These are phyloP conservation scores for Magnusiomyces tetraspermus DNA, from an alignment of 1,139 yeast species.

Conservation along the genomic window DNA sequence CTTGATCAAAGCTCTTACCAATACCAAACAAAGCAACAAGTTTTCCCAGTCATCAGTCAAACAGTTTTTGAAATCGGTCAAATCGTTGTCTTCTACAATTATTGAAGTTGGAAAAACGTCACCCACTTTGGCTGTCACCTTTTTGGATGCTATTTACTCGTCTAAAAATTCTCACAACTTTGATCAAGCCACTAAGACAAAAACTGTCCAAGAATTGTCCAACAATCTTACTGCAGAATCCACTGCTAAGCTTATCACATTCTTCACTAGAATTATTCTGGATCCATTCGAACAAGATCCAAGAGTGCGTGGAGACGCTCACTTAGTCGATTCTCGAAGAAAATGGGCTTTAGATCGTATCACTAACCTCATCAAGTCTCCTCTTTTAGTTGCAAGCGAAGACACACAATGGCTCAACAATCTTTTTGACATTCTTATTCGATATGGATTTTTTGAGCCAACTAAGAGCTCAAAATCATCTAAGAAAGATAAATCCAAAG, in stretches of 20 bases:
- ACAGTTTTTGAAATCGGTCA: slow-evolving; percentile 32
- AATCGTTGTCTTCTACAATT: slow-evolving; percentile 35
- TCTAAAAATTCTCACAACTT: slow-evolving; percentile 57
- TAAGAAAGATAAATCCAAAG: slow-evolving; percentile 14
- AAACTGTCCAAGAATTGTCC: slow-evolving; percentile 48
- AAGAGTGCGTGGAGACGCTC: slow-evolving; percentile 18
- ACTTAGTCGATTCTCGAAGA: slow-evolving; percentile 38
- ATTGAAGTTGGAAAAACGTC: slow-evolving; percentile 34
- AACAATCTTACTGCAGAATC: slow-evolving; percentile 23
- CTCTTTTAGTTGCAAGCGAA: slow-evolving; percentile 16
- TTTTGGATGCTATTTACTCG: slow-evolving; percentile 42
- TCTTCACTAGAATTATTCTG: slow-evolving; percentile 29
- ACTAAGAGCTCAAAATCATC: slow-evolving; percentile 4
- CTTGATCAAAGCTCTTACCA: background rate
- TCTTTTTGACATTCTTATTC: slow-evolving; percentile 44
- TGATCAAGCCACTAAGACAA: slow-evolving; percentile 69
- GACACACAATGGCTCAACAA: slow-evolving; percentile 38
- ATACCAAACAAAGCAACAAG: background rate
- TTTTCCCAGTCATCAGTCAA: background rate
- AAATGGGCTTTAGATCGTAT: slow-evolving; percentile 65
- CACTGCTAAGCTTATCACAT: slow-evolving; percentile 27
- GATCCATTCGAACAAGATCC: slow-evolving; percentile 27
- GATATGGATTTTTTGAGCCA: slow-evolving; percentile 46
- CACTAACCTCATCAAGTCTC: slow-evolving; percentile 39
- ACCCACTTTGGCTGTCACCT: slow-evolving; percentile 40